Conservation (phyloP, 805 yeast genomes). For the Debaryomyces hansenii region DNA sequence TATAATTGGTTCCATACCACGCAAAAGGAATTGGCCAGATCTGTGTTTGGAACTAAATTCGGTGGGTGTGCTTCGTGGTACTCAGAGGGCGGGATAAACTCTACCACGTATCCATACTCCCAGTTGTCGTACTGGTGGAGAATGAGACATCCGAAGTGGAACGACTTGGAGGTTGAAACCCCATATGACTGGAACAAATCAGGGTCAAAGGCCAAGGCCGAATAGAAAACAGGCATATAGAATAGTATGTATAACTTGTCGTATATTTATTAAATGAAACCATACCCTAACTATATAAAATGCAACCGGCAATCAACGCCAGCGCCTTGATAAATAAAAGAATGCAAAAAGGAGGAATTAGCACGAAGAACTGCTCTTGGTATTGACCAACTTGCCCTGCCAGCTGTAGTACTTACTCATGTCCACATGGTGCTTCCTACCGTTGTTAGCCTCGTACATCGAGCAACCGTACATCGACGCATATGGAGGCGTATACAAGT, state of each 20-base stretch:
- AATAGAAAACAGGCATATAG: not conserved
- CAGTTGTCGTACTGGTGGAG: conserved; percentile 32
- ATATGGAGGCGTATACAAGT: conserved; percentile 75
- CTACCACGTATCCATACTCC: conserved; percentile 37
- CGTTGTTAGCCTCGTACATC: conserved; percentile 49
- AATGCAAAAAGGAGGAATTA: conserved; percentile 3
- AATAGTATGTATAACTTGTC: not conserved
- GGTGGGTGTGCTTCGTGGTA: conserved; percentile 48
- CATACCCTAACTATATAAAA: not conserved
- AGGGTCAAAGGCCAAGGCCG: conserved; percentile 4
- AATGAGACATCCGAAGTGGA: conserved; percentile 23
- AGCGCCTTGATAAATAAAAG: not conserved
- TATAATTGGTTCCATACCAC: conserved; percentile 31
- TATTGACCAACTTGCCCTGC: conserved; percentile 48
- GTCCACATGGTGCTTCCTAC: conserved; percentile 53
- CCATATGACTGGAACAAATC: conserved; percentile 17
- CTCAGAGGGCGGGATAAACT: conserved; percentile 24
- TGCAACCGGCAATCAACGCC: too few relatives aligned
- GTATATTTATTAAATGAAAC: not conserved
- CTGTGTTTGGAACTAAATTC: conserved; percentile 37
- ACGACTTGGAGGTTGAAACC: conserved; percentile 18
- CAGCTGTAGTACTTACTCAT: conserved; percentile 62
- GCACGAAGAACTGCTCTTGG: conserved; percentile 22
- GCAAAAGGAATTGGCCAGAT: conserved; percentile 23
- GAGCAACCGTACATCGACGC: conserved; percentile 61